Evolutionary conservation across 441 rosid species (phyloP).

Genomic region (Mallotus japonicus): DNA sequence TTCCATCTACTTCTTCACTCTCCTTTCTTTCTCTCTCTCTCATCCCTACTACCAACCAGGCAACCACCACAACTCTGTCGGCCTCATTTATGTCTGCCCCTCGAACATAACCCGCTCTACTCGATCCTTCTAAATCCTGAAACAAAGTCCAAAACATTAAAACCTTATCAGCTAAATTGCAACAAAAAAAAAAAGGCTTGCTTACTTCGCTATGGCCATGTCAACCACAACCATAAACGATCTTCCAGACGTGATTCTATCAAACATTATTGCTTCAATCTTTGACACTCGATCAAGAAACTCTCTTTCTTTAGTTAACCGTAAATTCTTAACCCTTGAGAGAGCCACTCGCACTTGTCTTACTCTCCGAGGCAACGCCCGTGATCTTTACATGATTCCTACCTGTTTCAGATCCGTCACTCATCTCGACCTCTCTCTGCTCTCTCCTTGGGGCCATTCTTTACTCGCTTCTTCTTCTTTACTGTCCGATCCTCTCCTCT

Average conservation of each 20-base stretch:
- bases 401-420: conserved; percentile 62
- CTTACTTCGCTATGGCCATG: neutral
- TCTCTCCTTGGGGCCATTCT: conserved; percentile 87
- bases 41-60: no score
- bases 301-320: conserved; percentile 67
- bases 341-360: conserved; percentile 70
- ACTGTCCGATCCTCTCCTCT: conserved; percentile 40
- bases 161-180: no score
- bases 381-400: conserved; percentile 58
- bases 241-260: conserved; percentile 74
- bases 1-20: no score
- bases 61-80: no score
- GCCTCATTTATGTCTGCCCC: no score
- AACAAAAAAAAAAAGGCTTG: no score
- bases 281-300: conserved; percentile 70
- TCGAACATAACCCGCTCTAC: no score
- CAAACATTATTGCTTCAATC: conserved; percentile 46
- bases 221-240: conserved; percentile 37
- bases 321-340: conserved; percentile 62
- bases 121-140: no score
- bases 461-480: conserved; percentile 41
- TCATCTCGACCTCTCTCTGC: conserved; percentile 75
- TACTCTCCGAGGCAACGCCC: conserved; percentile 86
- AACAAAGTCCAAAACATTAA: no score
- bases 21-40: no score